Percentiles rank a stretch among this genome's conserved stretches.
Conservation (phyloP, 768 basidiomycete species). For the Peribolospora kevripleyi region DNA sequence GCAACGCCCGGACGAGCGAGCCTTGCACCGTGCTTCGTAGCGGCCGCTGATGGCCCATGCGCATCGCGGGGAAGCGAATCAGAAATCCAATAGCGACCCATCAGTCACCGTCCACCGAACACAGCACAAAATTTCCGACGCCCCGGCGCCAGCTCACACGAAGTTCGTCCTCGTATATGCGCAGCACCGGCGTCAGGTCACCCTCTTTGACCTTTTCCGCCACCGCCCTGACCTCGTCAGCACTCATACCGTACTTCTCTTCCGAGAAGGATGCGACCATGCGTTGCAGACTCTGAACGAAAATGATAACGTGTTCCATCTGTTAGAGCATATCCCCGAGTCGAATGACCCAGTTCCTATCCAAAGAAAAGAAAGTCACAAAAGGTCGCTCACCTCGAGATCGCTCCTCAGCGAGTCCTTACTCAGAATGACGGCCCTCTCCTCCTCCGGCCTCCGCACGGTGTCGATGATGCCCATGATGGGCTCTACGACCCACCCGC, state of each 20-base stretch:
- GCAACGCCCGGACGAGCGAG: constrained; percentile 52
- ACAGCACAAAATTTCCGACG: background rate
- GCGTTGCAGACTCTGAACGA: constrained; percentile 53
- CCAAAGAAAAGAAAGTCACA: background rate
- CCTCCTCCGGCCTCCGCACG: constrained; percentile 51
- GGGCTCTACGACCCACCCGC: constrained; percentile 68
- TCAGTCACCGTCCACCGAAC: background rate
- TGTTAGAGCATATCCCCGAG: background rate
- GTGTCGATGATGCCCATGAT: constrained; percentile 59
- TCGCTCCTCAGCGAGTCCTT: constrained; percentile 66
- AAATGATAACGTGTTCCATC: background rate
- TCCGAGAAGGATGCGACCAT: constrained; percentile 69
- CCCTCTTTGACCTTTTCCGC: constrained; percentile 44
- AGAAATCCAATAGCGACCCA: background rate
- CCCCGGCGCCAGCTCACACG: background rate
- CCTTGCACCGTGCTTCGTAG: constrained; percentile 56
- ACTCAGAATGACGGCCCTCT: constrained; percentile 39
- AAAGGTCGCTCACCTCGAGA: constrained; percentile 34
- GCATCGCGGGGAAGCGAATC: background rate
- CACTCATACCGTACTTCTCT: constrained; percentile 46
- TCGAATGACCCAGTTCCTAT: background rate
- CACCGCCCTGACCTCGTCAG: constrained; percentile 39
- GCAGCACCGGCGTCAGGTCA: constrained; percentile 62
- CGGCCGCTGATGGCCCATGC: constrained; percentile 26
- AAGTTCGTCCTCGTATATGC: constrained; percentile 62